Evolutionary conservation across 2,329 filamentous ascomycete species (phyloP), one percentile per base, ranked within the genome.

Genomic region (Cladosporium sp.): DNA sequence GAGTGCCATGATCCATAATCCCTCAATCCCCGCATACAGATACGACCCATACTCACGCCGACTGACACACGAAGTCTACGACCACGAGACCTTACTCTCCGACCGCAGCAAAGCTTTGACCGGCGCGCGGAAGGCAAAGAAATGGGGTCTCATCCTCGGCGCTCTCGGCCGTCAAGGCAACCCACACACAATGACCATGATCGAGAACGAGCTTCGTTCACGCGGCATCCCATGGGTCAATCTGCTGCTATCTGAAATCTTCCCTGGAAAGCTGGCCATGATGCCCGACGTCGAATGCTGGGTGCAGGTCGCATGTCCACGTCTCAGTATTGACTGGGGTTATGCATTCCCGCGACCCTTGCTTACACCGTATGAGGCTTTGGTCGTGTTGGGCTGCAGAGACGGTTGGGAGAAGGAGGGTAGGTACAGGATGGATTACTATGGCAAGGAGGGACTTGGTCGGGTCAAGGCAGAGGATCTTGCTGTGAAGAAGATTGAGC

Each of bases 1-100:
- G 80, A 96, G 92, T 74, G 94, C 96, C 74, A 99, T 99, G 94
- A 99, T 99, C 71, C 95, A 98, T 76, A 99, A 99, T 79, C 95
- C 96, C 0, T 80, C 83, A 5, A 87, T 97, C 41, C 92, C 94
- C 0, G 94, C 96, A 1, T 99, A 97, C 80, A 87, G 95, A 69
- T 99, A 99, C 78, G 95, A 99, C 76, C 95, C 96, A 0, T 99
- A 99, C 80, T 95, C 93, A 12, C 88, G 94, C 59, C 92, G 92
- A 66, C 86, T 99, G 32, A 97, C 94, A 1, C 89, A 92, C 70
- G 96, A 99, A 80, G 90, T 87, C 28, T 99, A 99, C 78, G 91
- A 91, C 51, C 95, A 99, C 78, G 87, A 91, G 28, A 93, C 96
- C 76, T 95, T 99, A 86, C 91, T 96, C 74, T 86, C 86, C 7